Base-by-base conservation (phyloP, 2,329 filamentous ascomycete species). In the Ceratocystis cacaofunesta region DNA sequence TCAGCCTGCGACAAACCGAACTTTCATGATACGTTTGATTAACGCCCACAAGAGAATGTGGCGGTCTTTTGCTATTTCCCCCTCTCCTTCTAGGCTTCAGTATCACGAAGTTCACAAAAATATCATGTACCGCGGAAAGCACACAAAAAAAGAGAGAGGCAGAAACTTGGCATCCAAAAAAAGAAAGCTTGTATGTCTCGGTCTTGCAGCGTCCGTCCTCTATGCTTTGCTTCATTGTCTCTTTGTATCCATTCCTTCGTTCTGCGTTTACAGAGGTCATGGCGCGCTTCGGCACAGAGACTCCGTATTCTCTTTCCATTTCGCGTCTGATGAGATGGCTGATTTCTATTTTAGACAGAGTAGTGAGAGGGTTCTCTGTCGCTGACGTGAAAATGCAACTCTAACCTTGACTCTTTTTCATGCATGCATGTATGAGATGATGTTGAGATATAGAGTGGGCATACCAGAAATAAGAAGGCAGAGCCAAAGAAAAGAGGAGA, bases 311-410 rank as follows among this genome's bases (percentile, higher is more conserved):
- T 58, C 12, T 58, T 58, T 58, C 2, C n/a, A 32, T 30, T 58
- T n/a, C 15, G n/a, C 28, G 32, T 8, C 28, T 36, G 55, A n/a
- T 19, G 55, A 32, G 48, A 52, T 28, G 48, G 10, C 48, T 52
- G 17, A 15, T 25, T 52, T 58, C 55, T 58, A 58, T 58, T 58
- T 58, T 58, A 58, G 17, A 58, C 22, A 30, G n/a, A 36, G 55
- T 58, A 17, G 28, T 25, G 55, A n/a, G n/a, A 8, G 36, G 36
- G 36, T 22, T 25, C 46, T 50, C 22, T 50, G n/a, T 32, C 2
- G 55, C 32, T 58, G 55, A 58, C 55, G 55, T 58, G 55, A 36
- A 58, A 12, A 36, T 58, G 55, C 55, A 58, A 58, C 55, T 58
- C 10, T 30, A 58, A 58, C 28, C 55, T 58, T 52, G 48, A 3